phyloP scores from a whole-genome alignment of 345 rosid genomes.

The Turnera subulata region DNA sequence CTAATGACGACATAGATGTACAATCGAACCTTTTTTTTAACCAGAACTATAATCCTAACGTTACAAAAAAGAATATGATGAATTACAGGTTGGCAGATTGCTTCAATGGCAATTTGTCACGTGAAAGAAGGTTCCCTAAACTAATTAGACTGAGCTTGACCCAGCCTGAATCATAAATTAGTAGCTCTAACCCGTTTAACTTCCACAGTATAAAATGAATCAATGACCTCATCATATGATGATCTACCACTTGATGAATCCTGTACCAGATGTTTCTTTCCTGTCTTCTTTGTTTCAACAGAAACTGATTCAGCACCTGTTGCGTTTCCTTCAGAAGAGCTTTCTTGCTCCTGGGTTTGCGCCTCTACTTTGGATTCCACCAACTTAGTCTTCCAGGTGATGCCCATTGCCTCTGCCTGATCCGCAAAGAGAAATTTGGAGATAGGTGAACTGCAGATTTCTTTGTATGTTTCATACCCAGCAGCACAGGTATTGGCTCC shows the following conservation, averaged over 20 bases:
- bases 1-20: too few species aligned
- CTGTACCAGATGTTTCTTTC: neutral
- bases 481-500: conserved; percentile 76
- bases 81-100: neutral
- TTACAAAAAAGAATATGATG: neutral
- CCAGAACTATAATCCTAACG: neutral
- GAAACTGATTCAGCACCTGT: conserved; percentile 2
- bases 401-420: conserved; percentile 70
- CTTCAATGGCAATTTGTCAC: neutral
- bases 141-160: neutral
- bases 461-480: conserved; percentile 70
- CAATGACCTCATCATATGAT: conserved; percentile 20
- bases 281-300: conserved; percentile 4
- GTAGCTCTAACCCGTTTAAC: conserved; percentile 22
- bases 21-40: too few species aligned
- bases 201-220: conserved; percentile 20
- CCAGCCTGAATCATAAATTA: conserved; percentile 5
- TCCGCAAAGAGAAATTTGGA: conserved; percentile 68
- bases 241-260: conserved; percentile 7
- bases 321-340: neutral
- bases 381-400: conserved; percentile 48
- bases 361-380: too few species aligned
- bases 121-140: neutral
- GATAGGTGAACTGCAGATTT: conserved; percentile 70
- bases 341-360: conserved; percentile 14